Percentiles rank a stretch among this genome's conserved stretches.
phyloP scores from a whole-genome alignment of 2,329 filamentous ascomycete genomes.

The Nigrograna mackinnonii region DNA sequence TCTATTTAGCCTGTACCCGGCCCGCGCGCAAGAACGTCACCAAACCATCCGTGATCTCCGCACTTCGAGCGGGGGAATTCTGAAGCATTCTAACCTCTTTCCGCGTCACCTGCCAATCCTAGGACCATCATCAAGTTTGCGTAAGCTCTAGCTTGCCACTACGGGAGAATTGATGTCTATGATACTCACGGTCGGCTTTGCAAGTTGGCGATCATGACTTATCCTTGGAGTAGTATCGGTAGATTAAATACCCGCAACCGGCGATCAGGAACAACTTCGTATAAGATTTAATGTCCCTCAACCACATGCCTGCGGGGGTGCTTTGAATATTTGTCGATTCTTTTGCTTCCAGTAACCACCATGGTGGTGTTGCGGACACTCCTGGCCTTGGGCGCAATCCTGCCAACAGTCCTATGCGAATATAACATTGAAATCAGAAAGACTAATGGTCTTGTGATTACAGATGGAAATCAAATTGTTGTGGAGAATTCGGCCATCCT shows the following conservation, averaged over 20 bases:
- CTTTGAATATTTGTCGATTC: neutral
- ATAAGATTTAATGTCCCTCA: slow-evolving; percentile 10
- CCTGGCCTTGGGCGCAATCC: slow-evolving; percentile 9
- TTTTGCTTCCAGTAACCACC: slow-evolving; percentile 2
- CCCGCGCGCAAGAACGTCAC: slow-evolving; percentile 4
- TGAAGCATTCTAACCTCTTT: neutral
- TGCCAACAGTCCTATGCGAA: slow-evolving; percentile 5
- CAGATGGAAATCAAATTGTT: slow-evolving; percentile 16
- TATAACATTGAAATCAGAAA: slow-evolving; percentile 14
- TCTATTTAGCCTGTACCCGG: slow-evolving; percentile 11
- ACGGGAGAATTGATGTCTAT: slow-evolving; percentile 13
- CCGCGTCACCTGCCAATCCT: neutral
- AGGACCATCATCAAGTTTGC: neutral
- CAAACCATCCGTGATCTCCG: slow-evolving; percentile 3
- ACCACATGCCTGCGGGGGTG: slow-evolving; percentile 4
- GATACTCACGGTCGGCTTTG: neutral
- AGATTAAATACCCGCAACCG: slow-evolving; percentile 15
- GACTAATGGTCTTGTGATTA: slow-evolving; percentile 15
- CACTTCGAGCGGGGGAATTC: slow-evolving; percentile 7
- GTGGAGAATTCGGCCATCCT: slow-evolving; percentile 22
- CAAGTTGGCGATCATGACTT: slow-evolving; percentile 10
- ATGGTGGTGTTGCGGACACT: slow-evolving; percentile 7
- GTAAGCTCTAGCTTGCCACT: neutral
- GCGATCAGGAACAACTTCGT: slow-evolving; percentile 11
- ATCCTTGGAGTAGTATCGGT: slow-evolving; percentile 19